Evolutionary conservation across 2,329 filamentous ascomycete genomes (phyloP), one percentile per base, ranked within the genome.

Genomic region (Sporothrix humicola): DNA sequence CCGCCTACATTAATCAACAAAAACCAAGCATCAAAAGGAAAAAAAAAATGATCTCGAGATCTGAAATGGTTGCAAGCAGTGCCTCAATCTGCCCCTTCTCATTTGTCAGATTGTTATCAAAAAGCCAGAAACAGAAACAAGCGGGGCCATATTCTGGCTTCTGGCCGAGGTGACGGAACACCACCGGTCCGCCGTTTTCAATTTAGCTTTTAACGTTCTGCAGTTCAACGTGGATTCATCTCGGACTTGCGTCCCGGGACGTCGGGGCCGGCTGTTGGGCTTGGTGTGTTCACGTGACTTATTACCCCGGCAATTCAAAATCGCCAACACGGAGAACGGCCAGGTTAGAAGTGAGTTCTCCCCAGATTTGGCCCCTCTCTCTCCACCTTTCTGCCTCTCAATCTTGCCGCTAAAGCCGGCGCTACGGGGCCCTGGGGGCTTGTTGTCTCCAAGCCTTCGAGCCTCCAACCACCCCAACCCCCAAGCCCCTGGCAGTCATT

Each of bases 281-380:
- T 48, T 42, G 26, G 23, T 2, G 23, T 3, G 42, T 6, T 2
- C 72, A 73, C 66, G 72, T 73, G 72, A 73, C 46, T 65, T 73
- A 73, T 73, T 70, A 58, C 66, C 72, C 72, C 72, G 72, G 72
- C 66, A 70, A 72, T 58, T 68, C 48, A 15, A 44, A 31, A 26
- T 12, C 9, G 66, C 20, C 8, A 26, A 12, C 23, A 23, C 12
- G 20, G 52, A 17, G 8, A 59, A 20, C 26, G 26, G n/a, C n/a
- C n/a, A n/a, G n/a, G n/a, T n/a, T n/a, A n/a, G n/a, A n/a, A n/a
- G 20, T 8, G 9, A 9, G 20, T 50, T 26, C 12, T 10, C 42
- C 46, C 68, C 68, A 46, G 68, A 46, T 70, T 46, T 66, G 37
- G 17, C 13, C 52, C 52, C 52, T 12, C 20, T 12, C 52, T 56